phyloP scores from a whole-genome alignment of 2,329 filamentous ascomycete species.

The Myriangium duriaei region DNA sequence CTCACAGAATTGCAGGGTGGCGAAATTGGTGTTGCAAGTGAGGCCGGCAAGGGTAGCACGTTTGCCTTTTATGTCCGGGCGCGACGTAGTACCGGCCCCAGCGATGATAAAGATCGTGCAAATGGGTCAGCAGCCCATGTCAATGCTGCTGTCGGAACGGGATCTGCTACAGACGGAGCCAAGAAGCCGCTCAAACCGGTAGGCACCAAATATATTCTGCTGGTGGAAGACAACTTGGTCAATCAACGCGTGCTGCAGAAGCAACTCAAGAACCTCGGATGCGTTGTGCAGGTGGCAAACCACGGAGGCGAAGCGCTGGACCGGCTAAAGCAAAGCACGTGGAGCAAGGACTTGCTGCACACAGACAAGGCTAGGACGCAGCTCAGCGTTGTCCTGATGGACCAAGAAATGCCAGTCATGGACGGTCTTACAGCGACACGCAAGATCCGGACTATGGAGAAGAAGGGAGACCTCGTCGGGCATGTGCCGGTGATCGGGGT shows the following conservation, averaged over 20 bases:
- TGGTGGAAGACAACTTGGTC: constrained; percentile 35
- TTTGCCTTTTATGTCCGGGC: constrained; percentile 68
- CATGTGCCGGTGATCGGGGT: constrained; percentile 72
- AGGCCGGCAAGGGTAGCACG: constrained; percentile 55
- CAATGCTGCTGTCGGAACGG: neutral
- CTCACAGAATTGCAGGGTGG: constrained; percentile 73
- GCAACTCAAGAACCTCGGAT: constrained; percentile 37
- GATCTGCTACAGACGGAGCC: neutral
- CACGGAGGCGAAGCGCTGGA: constrained; percentile 39
- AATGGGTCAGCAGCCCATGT: constrained; percentile 4
- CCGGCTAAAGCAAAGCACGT: constrained; percentile 34
- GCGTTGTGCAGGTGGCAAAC: constrained; percentile 35
- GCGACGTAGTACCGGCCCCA: constrained; percentile 38
- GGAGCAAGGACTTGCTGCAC: constrained; percentile 33
- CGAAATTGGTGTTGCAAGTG: constrained; percentile 60
- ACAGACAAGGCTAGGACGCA: constrained; percentile 6
- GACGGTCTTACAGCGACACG: constrained; percentile 63
- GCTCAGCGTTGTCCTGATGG: constrained; percentile 53
- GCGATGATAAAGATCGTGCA: constrained; percentile 15
- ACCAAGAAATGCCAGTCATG: constrained; percentile 73
- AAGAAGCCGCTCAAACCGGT: constrained; percentile 4
- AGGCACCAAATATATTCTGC: constrained; percentile 20
- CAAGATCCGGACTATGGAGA: constrained; percentile 56
- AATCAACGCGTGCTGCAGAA: constrained; percentile 38
- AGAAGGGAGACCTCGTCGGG: constrained; percentile 44